Base-by-base conservation (phyloP, 495 filamentous ascomycete genomes). In the Trichoderma erinaceum region DNA sequence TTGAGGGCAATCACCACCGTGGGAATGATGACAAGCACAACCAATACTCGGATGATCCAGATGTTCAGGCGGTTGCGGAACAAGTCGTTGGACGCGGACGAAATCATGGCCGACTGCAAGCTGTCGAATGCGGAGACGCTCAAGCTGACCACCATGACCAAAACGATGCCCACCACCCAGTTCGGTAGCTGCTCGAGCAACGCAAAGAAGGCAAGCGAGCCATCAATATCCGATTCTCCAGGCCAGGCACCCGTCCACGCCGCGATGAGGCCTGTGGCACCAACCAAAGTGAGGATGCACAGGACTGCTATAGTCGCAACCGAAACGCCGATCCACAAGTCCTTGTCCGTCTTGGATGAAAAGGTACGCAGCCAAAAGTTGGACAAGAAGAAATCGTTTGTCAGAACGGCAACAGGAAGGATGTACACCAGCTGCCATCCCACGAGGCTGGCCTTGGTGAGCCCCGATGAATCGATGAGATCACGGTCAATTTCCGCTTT, bases 361-460 rank as follows among this genome's bases (percentile, higher is more conserved):
- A 92, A 92, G n/a, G 90, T 89, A 64, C 90, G 87, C 71, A 92
- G 85, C 90, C 90, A 92, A 78, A 89, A 91, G 69, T 84, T 85
- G 65, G 89, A 89, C 41, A 92, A 78, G 77, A 92, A 92, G 80
- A 92, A 90, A 75, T 90, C 84, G 73, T 91, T 92, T 38, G 89
- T 92, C 41, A 92, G 74, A 65, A 92, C 84, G 29, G 89, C 89
- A 18, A 92, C 84, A 0, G 90, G 87, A 3, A 92, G 80, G 68
- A 92, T 92, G 71, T 91, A 92, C 21, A 92, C 79, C 18, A 92
- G 81, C 72, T 92, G 90, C 86, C 90, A 92, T 48, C 90, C 90
- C 7, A 92, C 78, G 1, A 90, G 77, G 67, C 74, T 88, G 18
- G 85, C 69, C 25, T 89, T 77, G 8, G 85, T 79, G 8, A 90